Evolutionary conservation across 192 early-diverging fungal species (phyloP), one percentile per base, ranked within the genome.

Genomic region (Paraglomus brasilianum): DNA sequence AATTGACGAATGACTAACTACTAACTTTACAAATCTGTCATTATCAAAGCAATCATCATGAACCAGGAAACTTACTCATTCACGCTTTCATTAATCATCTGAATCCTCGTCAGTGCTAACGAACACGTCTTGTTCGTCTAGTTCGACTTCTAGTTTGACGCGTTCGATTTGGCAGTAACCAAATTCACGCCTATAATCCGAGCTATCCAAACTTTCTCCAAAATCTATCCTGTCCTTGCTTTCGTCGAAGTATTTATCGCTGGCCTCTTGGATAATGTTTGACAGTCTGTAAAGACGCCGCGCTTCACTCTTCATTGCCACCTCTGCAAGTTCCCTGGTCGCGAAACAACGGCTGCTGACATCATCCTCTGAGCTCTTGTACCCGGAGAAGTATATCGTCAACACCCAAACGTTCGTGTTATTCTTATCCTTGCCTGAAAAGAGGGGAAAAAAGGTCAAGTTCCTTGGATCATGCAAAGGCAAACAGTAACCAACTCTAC

Each of bases 301-400:
- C 19, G 57, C 57, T 59, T 59, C 57, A 41, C 57, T 59, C 21
- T 15, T 41, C 57, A 59, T 59, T 38, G 57, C 57, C 19, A 11
- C 57, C 19, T 42, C 4, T 14, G 57, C 57, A n/a, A 59, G 57
- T 15, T 59, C 9, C 6, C 15, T 39, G 9, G 57, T 30, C 5
- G 17, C 15, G 19, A 59, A 59, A 30, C 57, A 0, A 7, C 57
- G 57, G 42, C 8, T 10, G 8, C 14, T 14, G 0, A 30, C 30
- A 30, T 24, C 15, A 57, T 30, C 17, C 3, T 57, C 55, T 38
- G 5, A 1, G 8, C 5, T 15, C 42, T 59, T 59, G 21, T 41
- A 59, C 13, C 4, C 15, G 1, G 57, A 59, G 42, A 59, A 59
- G 38, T 30, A 39, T 41, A 59, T 24, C 30, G 36, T 15, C 10